phyloP scores from a whole-genome alignment of 176 grass and related monocot species.

The Juncus inflexus region DNA sequence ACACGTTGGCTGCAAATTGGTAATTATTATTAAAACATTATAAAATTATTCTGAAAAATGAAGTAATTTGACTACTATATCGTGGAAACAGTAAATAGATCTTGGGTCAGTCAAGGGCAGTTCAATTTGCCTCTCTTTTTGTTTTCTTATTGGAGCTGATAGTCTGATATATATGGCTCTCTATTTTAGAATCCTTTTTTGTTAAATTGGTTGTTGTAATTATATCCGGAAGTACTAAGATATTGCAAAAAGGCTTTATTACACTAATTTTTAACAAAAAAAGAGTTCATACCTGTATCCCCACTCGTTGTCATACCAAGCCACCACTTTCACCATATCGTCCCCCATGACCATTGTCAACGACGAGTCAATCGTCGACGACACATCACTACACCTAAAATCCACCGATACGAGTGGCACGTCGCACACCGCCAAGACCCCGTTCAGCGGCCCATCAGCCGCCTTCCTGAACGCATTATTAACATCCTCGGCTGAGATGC shows the following conservation, averaged over 20 bases:
- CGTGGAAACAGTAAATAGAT: no score
- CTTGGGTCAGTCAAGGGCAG: no score
- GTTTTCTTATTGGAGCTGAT: no score
- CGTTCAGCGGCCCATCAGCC: constrained; percentile 58
- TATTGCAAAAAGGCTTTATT: no score
- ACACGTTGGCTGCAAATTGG: constrained; percentile 65
- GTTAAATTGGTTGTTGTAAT: no score
- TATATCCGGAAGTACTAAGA: no score
- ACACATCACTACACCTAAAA: constrained; percentile 89
- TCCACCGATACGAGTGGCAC: constrained; percentile 85
- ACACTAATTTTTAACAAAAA: not conserved
- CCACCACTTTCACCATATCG: constrained; percentile 99
- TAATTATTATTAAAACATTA: not conserved
- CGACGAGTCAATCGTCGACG: constrained; percentile 75
- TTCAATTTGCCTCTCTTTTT: no score
- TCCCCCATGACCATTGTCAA: constrained; percentile 99
- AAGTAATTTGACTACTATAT: no score
- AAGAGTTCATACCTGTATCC: constrained; percentile 67
- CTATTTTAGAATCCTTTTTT: no score
- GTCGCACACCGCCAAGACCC: constrained; percentile 79
- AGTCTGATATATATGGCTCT: no score
- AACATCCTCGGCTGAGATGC: constrained; percentile 75
- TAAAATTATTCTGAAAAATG: no score
- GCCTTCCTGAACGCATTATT: constrained; percentile 75
- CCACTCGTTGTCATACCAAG: constrained; percentile 99